Conservation (phyloP, 2,329 filamentous ascomycete species). For the Sclerotinia borealis region DNA sequence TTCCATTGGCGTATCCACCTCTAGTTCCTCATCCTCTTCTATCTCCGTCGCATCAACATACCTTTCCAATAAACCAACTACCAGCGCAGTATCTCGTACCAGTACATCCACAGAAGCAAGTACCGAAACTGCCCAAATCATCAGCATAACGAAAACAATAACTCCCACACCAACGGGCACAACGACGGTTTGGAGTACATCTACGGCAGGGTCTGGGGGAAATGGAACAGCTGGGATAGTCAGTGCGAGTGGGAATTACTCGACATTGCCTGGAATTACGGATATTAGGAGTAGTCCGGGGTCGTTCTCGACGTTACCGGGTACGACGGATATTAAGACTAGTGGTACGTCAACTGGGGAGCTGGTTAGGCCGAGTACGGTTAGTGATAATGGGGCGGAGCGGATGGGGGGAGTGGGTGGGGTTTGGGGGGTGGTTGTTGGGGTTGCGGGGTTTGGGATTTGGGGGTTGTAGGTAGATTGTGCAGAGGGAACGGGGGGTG, state of each 20-base stretch:
- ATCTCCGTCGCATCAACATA: not conserved
- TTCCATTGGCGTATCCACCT: not conserved
- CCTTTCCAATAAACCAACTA: not conserved
- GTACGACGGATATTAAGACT: not conserved
- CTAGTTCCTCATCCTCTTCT: not conserved
- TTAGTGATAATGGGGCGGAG: not conserved
- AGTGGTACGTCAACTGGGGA: not conserved
- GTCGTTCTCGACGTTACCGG: not conserved
- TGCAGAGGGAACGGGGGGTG: not conserved
- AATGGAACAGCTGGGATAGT: not conserved
- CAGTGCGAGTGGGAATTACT: not conserved
- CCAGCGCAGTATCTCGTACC: not conserved
- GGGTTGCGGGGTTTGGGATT: not conserved
- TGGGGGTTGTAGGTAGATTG: not conserved
- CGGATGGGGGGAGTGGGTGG: not conserved
- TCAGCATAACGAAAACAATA: not conserved
- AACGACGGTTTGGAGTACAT: conserved; percentile 1
- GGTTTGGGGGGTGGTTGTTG: not conserved
- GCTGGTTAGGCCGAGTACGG: not conserved
- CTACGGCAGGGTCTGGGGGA: not conserved
- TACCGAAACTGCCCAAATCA: not conserved
- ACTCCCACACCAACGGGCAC: not conserved
- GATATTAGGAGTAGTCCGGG: not conserved
- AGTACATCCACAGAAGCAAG: not conserved
- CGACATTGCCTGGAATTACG: not conserved